Evolutionary conservation across 371 early-diverging fungal genomes (phyloP).

Genomic region (Zychaea mexicana): DNA sequence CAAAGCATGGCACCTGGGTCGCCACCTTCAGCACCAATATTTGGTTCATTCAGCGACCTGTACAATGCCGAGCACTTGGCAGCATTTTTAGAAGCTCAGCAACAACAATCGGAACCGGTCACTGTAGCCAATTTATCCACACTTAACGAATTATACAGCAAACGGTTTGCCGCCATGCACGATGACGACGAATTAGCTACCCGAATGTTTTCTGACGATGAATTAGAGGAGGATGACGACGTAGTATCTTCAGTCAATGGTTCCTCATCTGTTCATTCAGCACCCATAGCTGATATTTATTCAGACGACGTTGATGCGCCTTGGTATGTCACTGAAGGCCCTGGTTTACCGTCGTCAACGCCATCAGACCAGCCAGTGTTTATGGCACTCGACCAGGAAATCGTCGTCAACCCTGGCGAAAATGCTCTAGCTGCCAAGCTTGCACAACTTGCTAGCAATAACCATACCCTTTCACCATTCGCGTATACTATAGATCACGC

Average conservation of each 20-base stretch:
- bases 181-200: slow-evolving; percentile 3
- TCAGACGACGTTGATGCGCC: slow-evolving; percentile 29
- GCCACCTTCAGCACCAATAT: not conserved
- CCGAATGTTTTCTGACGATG: not conserved
- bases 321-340: slow-evolving; percentile 29
- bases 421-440: slow-evolving; percentile 88
- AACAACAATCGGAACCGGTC: slow-evolving; percentile 11
- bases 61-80: slow-evolving; percentile 3
- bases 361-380: slow-evolving; percentile 13
- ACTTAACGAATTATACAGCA: slow-evolving; percentile 17
- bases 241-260: slow-evolving; percentile 13
- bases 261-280: slow-evolving; percentile 9
- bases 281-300: slow-evolving; percentile 14
- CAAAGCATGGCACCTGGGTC: not conserved
- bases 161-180: slow-evolving; percentile 16
- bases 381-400: slow-evolving; percentile 47
- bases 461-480: slow-evolving; percentile 88
- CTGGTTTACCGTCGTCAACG: slow-evolving; percentile 13
- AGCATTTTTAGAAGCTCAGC: slow-evolving; percentile 4
- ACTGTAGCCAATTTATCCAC: slow-evolving; percentile 25
- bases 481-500: slow-evolving; percentile 81
- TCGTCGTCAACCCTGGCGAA: slow-evolving; percentile 65
- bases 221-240: slow-evolving; percentile 8
- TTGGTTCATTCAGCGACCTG: slow-evolving; percentile 5
- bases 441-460: slow-evolving; percentile 78